Base-by-base conservation (phyloP, 1,284 basidiomycete genomes). In the Amylostereum chailletii region DNA sequence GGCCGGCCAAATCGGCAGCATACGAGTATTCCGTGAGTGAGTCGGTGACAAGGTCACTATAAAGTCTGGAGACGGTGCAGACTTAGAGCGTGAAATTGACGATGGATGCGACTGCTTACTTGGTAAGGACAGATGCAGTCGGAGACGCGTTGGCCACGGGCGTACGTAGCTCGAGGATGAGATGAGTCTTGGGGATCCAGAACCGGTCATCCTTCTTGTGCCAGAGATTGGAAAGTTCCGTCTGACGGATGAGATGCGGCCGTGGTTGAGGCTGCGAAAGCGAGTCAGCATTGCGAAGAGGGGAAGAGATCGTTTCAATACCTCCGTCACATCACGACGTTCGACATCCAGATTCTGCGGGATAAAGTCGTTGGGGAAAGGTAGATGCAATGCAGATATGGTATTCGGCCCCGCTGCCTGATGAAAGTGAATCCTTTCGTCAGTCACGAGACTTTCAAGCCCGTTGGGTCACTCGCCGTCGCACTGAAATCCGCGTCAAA, bases 151-250 rank as follows among this genome's bases (percentile, higher is more conserved):
- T 79, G 7, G 74, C 74, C 46, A 74, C 51, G 4, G 78, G 77
- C 52, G 82, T 87, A 58, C 83, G 74, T 42, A 91, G 70, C 55
- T 88, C 79, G 46, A 92, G 71, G 50, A 82, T 65, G n/a, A 83
- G 75, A 52, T 78, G 72, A 2, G 90, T 90, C 61, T 90, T 90
- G 0, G 94, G 94, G 4, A 94, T 81, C 88, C 91, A 95, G 71
- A 94, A 97, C 53, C 77, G 79, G 65, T 98, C 94, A 62, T 98
- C 94, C 62, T 93, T 93, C 74, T 98, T 98, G 69, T 94, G 81
- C 94, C 94, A 98, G 8, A 96, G 67, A 26, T 82, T 75, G 1
- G 84, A 87, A 34, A 86, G 61, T 0, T 77, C 68, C 0, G 82
- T 90, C 63, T 91, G 76, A 31, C 79, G 72, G 49, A 97, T 76